Evolutionary conservation across 2,329 filamentous ascomycete genomes (phyloP), one percentile per base, ranked within the genome.

Genomic region (Calycina marina): DNA sequence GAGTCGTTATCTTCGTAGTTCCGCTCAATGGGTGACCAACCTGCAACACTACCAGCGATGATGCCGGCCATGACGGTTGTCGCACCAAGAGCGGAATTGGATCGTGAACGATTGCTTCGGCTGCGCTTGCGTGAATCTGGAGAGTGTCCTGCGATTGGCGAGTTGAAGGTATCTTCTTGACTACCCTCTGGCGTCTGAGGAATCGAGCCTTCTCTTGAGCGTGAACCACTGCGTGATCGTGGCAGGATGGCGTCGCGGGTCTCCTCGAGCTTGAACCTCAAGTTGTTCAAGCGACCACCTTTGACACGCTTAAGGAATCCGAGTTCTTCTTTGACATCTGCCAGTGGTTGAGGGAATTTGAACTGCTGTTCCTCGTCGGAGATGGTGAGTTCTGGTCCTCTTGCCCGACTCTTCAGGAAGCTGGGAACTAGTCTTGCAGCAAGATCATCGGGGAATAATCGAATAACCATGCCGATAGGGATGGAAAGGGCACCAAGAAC

Each of bases 11-110:
- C 48, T 12, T 34, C 38, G 30, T 46, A 41, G 30, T 54, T 57
- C 6, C 69, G 76, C 72, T 38, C 78, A 78, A 58, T 76, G 1
- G 80, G 80, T 29, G 77, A 81, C 79, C 79, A 86, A 17, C 76
- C 77, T 10, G 74, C 78, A 18, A 86, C 70, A 47, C 76, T 77
- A 26, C 78, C 80, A 6, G 79, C 81, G 30, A 86, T 72, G 36
- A 86, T 77, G 39, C 81, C 81, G n/a, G 80, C 77, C 80, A 85
- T 85, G 39, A 84, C 79, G 5, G 76, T 74, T 2, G 78, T 75
- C 2, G 79, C 77, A 8, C 75, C 79, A 8, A 86, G 63, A 2
- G 77, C 77, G 16, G 78, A 84, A 53, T 77, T 77, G 4, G 51
- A 49, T 36, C 74, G 60, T 4, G 51, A 49, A 36, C 74, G 60